Evolutionary conservation across 2,329 filamentous ascomycete genomes (phyloP), one percentile per base, ranked within the genome.

Genomic region (Neofusicoccum laricinum): DNA sequence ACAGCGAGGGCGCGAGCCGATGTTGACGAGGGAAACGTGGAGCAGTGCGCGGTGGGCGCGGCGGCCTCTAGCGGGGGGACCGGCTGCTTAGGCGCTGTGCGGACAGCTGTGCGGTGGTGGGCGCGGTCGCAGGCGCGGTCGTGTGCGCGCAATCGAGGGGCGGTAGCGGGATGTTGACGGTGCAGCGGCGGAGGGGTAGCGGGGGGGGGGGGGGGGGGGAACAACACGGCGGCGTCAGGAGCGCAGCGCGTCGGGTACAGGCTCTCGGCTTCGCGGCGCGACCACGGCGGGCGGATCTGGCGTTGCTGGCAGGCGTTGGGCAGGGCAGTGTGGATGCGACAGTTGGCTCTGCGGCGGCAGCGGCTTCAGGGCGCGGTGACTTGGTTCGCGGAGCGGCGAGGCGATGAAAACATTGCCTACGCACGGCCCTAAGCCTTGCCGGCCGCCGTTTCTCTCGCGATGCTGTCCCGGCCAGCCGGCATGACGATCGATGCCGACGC

Each of bases 311-410:
- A 43, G 10, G 59, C 21, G 59, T 46, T 25, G 25, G 46, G 46
- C 59, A 21, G 17, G 58, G 19, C 34, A 19, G 17, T 11, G 55
- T 59, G 55, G 55, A 34, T 59, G 55, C 55, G 41, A 59, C 55
- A 59, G 55, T 25, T 59, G 55, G 55, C 55, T 59, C 17, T 58
- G 25, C 38, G 21, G 53, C 41, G 53, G 30, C 40, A 59, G 53
- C 53, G 53, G 53, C 38, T 45, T 45, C 38, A 41, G 34, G 53
- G 53, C 38, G 53, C 58, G 14, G 58, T 61, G 45, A 61, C 45
- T 61, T 49, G 55, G 43, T 25, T 61, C 45, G 57, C 57, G 58
- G 43, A 50, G 46, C 58, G 58, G 25, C 45, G 58, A 40, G 40
- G 58, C 14, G 10, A 50, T 61, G 57, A 61, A 59, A 59, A 61